Conservation (phyloP, 2,329 filamentous ascomycete genomes). For the Arthrobotrys iridis region DNA sequence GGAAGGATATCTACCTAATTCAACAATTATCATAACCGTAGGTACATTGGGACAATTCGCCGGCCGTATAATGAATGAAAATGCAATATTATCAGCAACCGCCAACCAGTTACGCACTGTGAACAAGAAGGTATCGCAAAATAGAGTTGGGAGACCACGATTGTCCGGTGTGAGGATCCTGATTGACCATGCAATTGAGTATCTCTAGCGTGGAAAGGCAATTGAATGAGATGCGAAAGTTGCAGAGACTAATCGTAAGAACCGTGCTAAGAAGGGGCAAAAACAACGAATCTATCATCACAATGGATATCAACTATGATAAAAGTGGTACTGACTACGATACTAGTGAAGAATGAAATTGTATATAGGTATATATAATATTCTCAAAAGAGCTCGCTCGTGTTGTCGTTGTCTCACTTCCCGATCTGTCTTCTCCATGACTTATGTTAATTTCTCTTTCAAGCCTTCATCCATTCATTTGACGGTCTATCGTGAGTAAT, state of each 20-base stretch:
- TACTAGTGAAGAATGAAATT: background rate
- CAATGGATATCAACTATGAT: background rate
- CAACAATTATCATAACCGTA: background rate
- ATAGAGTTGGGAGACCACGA: background rate
- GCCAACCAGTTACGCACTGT: background rate
- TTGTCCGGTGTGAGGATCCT: background rate
- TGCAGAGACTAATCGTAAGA: too few species aligned
- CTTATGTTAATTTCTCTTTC: too few species aligned
- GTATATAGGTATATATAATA: background rate
- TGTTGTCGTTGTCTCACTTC: background rate
- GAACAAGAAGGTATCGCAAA: background rate
- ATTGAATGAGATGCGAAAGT: background rate
- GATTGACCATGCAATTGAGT: background rate
- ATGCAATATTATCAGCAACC: conserved; percentile 1
- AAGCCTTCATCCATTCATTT: too few species aligned
- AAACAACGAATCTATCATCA: background rate
- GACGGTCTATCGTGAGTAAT: too few species aligned
- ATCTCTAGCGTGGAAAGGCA: background rate
- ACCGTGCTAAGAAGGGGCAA: background rate
- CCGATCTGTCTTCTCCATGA: too few species aligned
- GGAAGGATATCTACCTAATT: background rate
- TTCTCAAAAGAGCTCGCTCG: too few species aligned
- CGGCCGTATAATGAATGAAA: background rate
- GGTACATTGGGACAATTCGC: background rate
- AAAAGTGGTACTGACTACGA: background rate